Evolutionary conservation across 495 filamentous ascomycete genomes (phyloP), one percentile per base, ranked within the genome.

Genomic region (Chaetomium fimeti): DNA sequence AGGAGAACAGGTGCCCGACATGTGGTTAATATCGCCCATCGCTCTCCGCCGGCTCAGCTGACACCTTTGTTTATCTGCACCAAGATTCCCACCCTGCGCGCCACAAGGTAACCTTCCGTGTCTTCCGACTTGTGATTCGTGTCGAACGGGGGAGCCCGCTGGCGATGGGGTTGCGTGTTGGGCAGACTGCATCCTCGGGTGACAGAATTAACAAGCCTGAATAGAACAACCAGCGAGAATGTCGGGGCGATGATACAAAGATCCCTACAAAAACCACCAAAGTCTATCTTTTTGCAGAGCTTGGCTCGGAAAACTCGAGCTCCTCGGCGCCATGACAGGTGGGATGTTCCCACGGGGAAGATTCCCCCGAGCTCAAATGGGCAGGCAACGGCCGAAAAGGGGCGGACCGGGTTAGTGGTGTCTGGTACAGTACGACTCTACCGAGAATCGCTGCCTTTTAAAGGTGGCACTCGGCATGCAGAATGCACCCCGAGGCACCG

Each of bases 321-420:
- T 27, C 40, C 16, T 43, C 32, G 13, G n/a, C 36, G 1, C 22
- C 55, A 42, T 42, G 20, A 42, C 8, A 42, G 54, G 32, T 36
- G 8, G 27, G 5, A 15, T 7, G 2, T 28, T 53, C 28, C 28
- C 47, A 15, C 36, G 48, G 48, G 47, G 22, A 52, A 55, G 12
- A 18, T 49, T 6, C 8, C 28, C 36, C 56, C 62, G 62, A 52
- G 32, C 62, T 28, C 45, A 60, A 64, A 59, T 15, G 27, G 62
- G 62, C 59, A 64, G 56, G 62, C 24, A 51, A 57, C 16, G 32
- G 54, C 56, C 28, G 27, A 58, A 59, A 29, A n/a, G 45, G 40
- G 22, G 36, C 45, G 32, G 29, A 52, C 62, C 54, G 45, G 62
- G 56, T 49, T 38, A 51, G 25, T 32, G 62, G 62, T 25, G 27